phyloP scores from a whole-genome alignment of 768 basidiomycete species.

The Suillus clintonianus region DNA sequence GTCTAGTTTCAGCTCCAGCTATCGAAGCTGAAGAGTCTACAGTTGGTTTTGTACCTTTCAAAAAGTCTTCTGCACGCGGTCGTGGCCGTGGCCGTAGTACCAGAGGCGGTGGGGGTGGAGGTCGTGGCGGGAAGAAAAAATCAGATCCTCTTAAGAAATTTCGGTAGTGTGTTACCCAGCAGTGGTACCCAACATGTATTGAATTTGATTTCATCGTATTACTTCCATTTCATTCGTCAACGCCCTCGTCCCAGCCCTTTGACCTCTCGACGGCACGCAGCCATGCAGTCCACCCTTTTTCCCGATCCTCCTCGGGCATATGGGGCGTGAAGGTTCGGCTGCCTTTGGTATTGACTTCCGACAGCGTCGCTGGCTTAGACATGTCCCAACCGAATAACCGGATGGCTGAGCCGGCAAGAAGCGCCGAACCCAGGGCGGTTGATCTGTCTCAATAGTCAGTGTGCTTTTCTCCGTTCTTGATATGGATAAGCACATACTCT shows the following conservation, averaged over 20 bases:
- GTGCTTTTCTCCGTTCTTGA: background rate
- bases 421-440: conserved; percentile 92
- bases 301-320: conserved; percentile 52
- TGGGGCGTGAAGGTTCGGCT: conserved; percentile 67
- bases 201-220: background rate
- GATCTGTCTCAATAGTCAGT: conserved; percentile 52
- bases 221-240: conserved; percentile 24
- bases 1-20: conserved; percentile 55
- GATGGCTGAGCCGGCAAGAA: conserved; percentile 90
- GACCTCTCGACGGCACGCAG: conserved; percentile 85
- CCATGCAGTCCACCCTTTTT: conserved; percentile 79
- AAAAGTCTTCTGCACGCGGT: conserved; percentile 48
- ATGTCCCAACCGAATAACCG: conserved; percentile 92
- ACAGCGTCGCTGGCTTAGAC: conserved; percentile 75
- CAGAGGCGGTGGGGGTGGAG: conserved; percentile 30
- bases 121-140: conserved; percentile 73
- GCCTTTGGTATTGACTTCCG: conserved; percentile 85
- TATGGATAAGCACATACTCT: conserved; percentile 59
- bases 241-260: conserved; percentile 75
- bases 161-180: conserved; percentile 24
- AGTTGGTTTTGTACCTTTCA: conserved; percentile 74
- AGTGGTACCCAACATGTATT: background rate
- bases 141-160: conserved; percentile 84
- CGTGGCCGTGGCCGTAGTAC: conserved; percentile 57
- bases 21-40: conserved; percentile 39